Base-by-base conservation (phyloP, 2,329 filamentous ascomycete genomes). In the Trichoderma asperellum region DNA sequence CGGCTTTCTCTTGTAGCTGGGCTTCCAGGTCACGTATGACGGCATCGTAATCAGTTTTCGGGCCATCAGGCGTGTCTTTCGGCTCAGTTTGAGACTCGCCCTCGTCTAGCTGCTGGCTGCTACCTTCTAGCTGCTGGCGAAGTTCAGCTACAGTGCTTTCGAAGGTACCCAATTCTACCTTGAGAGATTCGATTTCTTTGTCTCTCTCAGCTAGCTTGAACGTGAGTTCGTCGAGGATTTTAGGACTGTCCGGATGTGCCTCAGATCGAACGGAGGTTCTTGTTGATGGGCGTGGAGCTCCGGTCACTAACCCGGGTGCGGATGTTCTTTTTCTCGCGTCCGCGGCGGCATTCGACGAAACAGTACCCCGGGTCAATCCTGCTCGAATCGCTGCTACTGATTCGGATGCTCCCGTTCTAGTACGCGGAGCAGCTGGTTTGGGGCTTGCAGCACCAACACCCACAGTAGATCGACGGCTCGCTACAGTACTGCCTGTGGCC, bases 141-240 rank as follows among this genome's bases (percentile, higher is more conserved):
- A 90, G 81, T 72, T 87, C 83, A 2, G 82, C 75, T 66, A 90
- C 82, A 74, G 85, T 89, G 62, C 84, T 84, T 74, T 89, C 81
- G 0, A 86, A 87, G 10, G 83, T 78, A 69, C 83, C 79, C 60
- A 90, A 83, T 73, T 90, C 85, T 6, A 82, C 80, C 76, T 87
- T 88, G 35, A 90, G 82, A 14, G 84, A 78, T 66, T 85, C 83
- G 11, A 90, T 85, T 74, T 89, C 86, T 7, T 83, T 77, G 74
- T 90, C 87, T 71, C 86, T 88, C 37, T 86, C 83, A 5, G 82
- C 81, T 27, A 91, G 81, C 78, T 89, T 89, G 8, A 81, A 77
- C 80, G 88, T 90, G 55, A 91, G 81, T 57, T 87, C 84, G 61
- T 90, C 88, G 4, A 87, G 79, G 74, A 88, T 87, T 78, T 87